A percentile compares a stretch with the other conserved stretches of the same genome.
Evolutionary conservation across 352 stramenopile species (phyloP).

Genomic region (Globisporangium viniferum): DNA sequence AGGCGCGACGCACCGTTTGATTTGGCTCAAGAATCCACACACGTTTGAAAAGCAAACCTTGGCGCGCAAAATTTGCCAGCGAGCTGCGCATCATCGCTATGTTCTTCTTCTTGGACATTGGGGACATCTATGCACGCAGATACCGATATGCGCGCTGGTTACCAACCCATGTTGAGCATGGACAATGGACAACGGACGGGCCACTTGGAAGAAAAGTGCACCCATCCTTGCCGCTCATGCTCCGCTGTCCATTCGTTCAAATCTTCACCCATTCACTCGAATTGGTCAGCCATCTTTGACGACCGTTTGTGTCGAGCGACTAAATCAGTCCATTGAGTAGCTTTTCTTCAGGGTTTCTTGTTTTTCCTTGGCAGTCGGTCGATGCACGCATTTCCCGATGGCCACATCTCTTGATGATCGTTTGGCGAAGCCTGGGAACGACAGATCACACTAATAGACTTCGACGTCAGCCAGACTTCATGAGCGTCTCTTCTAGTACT

Average conservation of each 20-base stretch:
- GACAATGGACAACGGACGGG: not conserved
- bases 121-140: not conserved
- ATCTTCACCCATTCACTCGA: constrained; percentile 1
- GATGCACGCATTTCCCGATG: not conserved
- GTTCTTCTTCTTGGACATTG: not conserved
- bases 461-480: constrained; percentile 5
- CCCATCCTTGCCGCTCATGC: not conserved
- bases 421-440: not conserved
- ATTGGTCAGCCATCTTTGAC: not conserved
- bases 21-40: not conserved
- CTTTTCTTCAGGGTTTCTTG: not conserved
- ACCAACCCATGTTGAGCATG: constrained; percentile 3
- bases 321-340: not conserved
- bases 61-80: not conserved
- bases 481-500: constrained; percentile 28
- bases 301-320: not conserved
- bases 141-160: not conserved
- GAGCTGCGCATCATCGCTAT: not conserved
- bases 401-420: not conserved
- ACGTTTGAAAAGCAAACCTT: not conserved
- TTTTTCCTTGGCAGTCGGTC: not conserved
- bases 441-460: not conserved
- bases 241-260: not conserved
- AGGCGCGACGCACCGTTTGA: not conserved
- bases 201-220: not conserved